Evolutionary conservation across 2,329 filamentous ascomycete genomes (phyloP), one percentile per base, ranked within the genome.

Genomic region (Ophiostoma pallidulum): DNA sequence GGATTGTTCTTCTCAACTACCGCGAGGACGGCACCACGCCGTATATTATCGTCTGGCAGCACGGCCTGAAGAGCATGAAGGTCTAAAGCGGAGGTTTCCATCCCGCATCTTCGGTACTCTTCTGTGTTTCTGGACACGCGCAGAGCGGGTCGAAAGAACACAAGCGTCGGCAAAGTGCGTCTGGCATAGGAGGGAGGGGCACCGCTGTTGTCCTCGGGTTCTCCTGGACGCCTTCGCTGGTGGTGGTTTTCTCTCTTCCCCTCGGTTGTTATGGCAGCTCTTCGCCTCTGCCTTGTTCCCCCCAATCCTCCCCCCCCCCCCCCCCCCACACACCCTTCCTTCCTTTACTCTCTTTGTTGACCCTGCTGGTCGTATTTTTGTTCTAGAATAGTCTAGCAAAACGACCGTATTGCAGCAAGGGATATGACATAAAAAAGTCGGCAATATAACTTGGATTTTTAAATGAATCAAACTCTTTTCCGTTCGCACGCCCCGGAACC

Each of bases 21-120:
- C 91, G 92, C 61, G 90, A 95, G 68, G 92, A 97, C 61, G 92
- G 92, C 67, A 68, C 84, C 58, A 97, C 91, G 48, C 92, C 92
- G 52, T 98, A 78, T 66, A 75, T 94, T 61, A 85, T 80, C 58
- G 72, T 94, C 73, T 97, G 90, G 91, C 96, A 97, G 81, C 85
- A 96, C 73, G 92, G 91, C 64, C 71, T 97, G 56, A 74, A 72
- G 59, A 83, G 84, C 74, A 81, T 80, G 76, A 97, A 98, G 86
- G 89, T 97, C 59, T 98, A 91, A 75, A 57, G 19, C 35, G 19
- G 24, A 6, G 24, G n/a, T n/a, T n/a, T n/a, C n/a, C n/a, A n/a
- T n/a, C n/a, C n/a, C n/a, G n/a, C n/a, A n/a, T n/a, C n/a, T n/a
- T n/a, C n/a, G n/a, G n/a, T n/a, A n/a, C n/a, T 28, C 24, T 10